phyloP scores from a whole-genome alignment of 148 eudicot genomes.

The Silene uniflora region DNA sequence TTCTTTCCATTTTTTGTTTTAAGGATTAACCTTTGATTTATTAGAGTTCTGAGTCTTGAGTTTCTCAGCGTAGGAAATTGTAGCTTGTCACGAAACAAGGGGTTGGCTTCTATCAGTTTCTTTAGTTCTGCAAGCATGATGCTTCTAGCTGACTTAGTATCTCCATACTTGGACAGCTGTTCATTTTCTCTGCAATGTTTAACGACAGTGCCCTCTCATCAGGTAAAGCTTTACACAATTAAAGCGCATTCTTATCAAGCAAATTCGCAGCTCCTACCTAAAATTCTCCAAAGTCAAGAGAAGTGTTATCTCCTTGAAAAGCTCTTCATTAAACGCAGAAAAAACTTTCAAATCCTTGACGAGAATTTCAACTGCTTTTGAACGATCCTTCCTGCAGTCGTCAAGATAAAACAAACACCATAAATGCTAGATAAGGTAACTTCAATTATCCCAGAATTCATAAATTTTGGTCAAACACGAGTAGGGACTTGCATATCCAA shows the following conservation, averaged over 20 bases:
- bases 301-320: slow-evolving; percentile 73
- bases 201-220: neutral
- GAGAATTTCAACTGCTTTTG: slow-evolving; percentile 77
- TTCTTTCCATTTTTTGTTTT: neutral
- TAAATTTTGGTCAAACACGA: neutral
- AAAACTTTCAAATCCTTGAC: slow-evolving; percentile 87
- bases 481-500: slow-evolving; percentile 51
- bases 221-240: neutral
- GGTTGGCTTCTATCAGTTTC: slow-evolving; percentile 88
- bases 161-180: slow-evolving; percentile 84
- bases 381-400: slow-evolving; percentile 50
- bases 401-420: slow-evolving; percentile 8
- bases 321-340: slow-evolving; percentile 74
- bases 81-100: slow-evolving; percentile 81
- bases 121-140: slow-evolving; percentile 78
- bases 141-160: slow-evolving; percentile 83
- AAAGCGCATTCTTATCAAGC: neutral
- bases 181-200: slow-evolving; percentile 65
- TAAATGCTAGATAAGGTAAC: slow-evolving; percentile 4
- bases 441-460: slow-evolving; percentile 1
- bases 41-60: slow-evolving; percentile 73
- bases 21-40: slow-evolving; percentile 66
- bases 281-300: slow-evolving; percentile 74
- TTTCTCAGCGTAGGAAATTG: slow-evolving; percentile 67
- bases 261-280: slow-evolving; percentile 37